Conservation (phyloP, 2,329 filamentous ascomycete genomes). For the Fusarium irregulare region DNA sequence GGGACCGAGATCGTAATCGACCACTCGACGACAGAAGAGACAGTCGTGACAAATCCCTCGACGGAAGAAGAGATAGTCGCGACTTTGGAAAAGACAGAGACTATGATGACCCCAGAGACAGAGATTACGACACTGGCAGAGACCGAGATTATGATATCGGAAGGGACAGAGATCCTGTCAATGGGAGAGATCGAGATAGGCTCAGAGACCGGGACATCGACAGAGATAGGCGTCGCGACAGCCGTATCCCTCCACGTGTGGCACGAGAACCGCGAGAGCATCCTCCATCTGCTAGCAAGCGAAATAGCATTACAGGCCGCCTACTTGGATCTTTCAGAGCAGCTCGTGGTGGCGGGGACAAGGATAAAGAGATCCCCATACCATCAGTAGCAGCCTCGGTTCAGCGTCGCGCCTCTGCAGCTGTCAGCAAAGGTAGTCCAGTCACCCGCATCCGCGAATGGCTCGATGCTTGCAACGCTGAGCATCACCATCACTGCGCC, state of each 20-base stretch:
- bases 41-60: conserved; percentile 7
- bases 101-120: conserved; percentile 2
- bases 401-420: conserved; percentile 49
- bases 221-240: conserved; percentile 44
- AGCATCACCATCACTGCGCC: conserved; percentile 56
- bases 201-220: conserved; percentile 34
- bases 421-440: conserved; percentile 50
- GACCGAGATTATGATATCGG: conserved; percentile 26
- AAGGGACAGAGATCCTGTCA: conserved; percentile 20
- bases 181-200: conserved; percentile 16
- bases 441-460: conserved; percentile 56
- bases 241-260: conserved; percentile 25
- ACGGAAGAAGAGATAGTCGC: conserved; percentile 7
- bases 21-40: conserved; percentile 10
- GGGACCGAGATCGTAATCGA: conserved; percentile 4
- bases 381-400: conserved; percentile 39
- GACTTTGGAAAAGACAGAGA: conserved; percentile 14
- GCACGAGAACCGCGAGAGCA: conserved; percentile 35
- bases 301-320: conserved; percentile 56
- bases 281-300: conserved; percentile 48
- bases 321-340: conserved; percentile 51
- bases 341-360: conserved; percentile 47
- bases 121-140: conserved; percentile 10
- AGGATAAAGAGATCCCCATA: conserved; percentile 39
- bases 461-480: conserved; percentile 57